Evolutionary conservation across 2,329 filamentous ascomycete species (phyloP), one percentile per base, ranked within the genome.

Genomic region (Botrytis byssoidea): DNA sequence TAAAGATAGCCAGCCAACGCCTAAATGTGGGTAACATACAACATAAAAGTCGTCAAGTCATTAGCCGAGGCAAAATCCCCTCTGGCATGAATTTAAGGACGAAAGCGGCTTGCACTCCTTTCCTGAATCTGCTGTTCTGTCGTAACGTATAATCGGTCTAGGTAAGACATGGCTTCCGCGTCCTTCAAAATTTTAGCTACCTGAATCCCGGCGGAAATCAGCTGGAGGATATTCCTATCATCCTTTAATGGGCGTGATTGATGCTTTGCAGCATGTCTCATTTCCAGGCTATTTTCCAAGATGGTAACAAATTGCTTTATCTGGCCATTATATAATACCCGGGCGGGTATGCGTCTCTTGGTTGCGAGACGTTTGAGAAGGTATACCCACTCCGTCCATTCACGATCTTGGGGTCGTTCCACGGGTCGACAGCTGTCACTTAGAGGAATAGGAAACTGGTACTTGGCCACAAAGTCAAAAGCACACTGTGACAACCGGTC

Each of bases 331-430:
- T 95, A 96, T 61, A 97, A 85, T 32, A 96, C 92, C 73, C 93
- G 87, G 65, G 93, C 92, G 9, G 93, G 93, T 78, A 97, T 95
- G 75, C 93, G 90, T 77, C 93, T 88, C 84, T 95, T 96, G 48
- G 93, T 97, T 46, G 93, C 93, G 74, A 97, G 87, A 68, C 93
- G 88, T 84, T 96, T 96, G 77, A 97, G 86, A 74, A 97, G 88
- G 82, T 95, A 94, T 73, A 95, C 93, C 93, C 93, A 97, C 83
- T 97, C 93, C 64, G 93, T 95, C 93, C 93, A 97, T 82, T 96
- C 93, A 75, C 93, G 88, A 83, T 95, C 93, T 79, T 91, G 90
- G 46, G 93, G 90, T 64, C 90, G 85, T 81, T 92, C 90, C 71
- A 95, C 88, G 73, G 91, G 91, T 77, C 93, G 88, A 88, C 94